Evolutionary conservation across 176 grass and related monocot species (phyloP), one percentile per base, ranked within the genome.

Genomic region (Otatea glauca): DNA sequence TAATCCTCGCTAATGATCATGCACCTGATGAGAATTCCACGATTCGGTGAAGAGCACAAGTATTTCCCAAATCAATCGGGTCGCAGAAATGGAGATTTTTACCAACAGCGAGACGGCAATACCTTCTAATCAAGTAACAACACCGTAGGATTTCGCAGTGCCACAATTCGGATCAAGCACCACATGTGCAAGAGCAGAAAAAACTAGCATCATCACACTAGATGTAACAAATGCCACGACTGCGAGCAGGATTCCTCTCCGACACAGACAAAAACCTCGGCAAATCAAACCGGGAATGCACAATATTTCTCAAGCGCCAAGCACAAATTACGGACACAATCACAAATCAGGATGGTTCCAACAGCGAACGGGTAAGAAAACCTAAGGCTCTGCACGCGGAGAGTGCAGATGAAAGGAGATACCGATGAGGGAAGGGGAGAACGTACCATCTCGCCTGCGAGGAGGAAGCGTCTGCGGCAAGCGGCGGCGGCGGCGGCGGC

Each of bases 361-460:
- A 25, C 43, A 51, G 15, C 76, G 58, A 10, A 9, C 18, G 27
- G 15, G 20, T 4, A 37, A 0, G 43, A 27, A 74, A 16, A 43
- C 3, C 5, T 64, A 5, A 20, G 10, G 37, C 20, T 2, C 7
- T 1, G 25, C 17, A 75, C 11, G 18, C 25, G 18, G 11, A 10
- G 41, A 83, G 18, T 11, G 17, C 53, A 21, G 8, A 9, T 20
- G 32, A 6, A 27, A 65, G 15, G 8, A 9, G 0, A 0, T 7
- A 0, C 16, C 6, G 45, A 18, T 8, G 17, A 15, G 56, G 32
- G 42, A 14, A 41, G 81, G 35, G 21, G 21, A 9, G 45, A 75
- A 9, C 18, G 45, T 54, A 84, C 82, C 82, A 84, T 84, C 60
- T 66, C 71, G n/a, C 0, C 82, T 0, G 21, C 82, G 82, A 66